These are phyloP conservation scores for Acorus calamus DNA, from an alignment of 106 monocot genomes.

Conservation along the genomic window DNA sequence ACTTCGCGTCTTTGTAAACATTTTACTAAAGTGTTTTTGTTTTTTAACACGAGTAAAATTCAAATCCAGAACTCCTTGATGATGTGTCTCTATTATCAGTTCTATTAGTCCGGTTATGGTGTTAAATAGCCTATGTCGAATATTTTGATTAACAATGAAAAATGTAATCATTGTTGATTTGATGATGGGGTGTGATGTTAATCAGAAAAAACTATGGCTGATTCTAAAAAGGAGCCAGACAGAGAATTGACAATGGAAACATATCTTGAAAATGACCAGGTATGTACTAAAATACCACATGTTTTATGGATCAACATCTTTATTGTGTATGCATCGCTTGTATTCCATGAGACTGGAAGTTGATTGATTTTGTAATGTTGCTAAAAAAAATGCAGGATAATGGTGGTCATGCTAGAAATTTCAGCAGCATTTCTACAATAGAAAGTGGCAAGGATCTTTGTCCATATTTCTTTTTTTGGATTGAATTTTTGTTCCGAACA, in stretches of 20 bases:
- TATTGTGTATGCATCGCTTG: background rate
- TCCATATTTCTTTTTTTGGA: background rate
- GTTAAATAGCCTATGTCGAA: no score
- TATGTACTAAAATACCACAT: background rate
- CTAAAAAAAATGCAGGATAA: slow-evolving; percentile 30
- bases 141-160: background rate
- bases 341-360: background rate
- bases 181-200: background rate
- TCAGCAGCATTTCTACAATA: slow-evolving; percentile 54
- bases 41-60: no score
- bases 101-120: no score
- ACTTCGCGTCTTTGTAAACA: no score
- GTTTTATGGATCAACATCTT: no score
- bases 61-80: no score
- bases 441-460: slow-evolving; percentile 49
- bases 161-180: background rate
- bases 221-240: slow-evolving; percentile 12
- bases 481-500: background rate
- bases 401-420: slow-evolving; percentile 59
- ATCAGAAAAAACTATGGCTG: slow-evolving; percentile 12
- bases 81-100: no score
- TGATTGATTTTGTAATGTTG: background rate
- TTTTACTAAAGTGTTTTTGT: no score
- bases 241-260: slow-evolving; percentile 18
- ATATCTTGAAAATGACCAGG: slow-evolving; percentile 31